These are phyloP conservation scores for Ophiocordyceps camponoti-saundersi DNA, from an alignment of 2,329 filamentous ascomycete species.

Conservation along the genomic window DNA sequence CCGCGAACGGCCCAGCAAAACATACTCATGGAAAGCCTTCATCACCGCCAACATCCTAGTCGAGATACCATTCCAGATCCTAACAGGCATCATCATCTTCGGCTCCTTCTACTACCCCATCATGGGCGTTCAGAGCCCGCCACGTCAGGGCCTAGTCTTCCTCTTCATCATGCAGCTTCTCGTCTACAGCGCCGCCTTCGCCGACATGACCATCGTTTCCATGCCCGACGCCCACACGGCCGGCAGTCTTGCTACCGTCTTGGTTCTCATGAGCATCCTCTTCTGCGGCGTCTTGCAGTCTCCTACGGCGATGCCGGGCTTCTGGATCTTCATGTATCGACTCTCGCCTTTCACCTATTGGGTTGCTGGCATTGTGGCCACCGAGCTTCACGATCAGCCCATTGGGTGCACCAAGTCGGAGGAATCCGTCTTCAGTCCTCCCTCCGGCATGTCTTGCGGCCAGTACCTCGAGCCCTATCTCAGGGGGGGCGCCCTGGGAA, in stretches of 20 bases:
- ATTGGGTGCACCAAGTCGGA: constrained; percentile 39
- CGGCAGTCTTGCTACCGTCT: constrained; percentile 41
- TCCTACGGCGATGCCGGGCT: constrained; percentile 41
- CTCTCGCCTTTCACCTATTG: constrained; percentile 51
- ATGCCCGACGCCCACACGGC: constrained; percentile 54
- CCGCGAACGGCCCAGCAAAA: constrained; percentile 55
- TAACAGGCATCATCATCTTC: constrained; percentile 46
- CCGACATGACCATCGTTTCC: constrained; percentile 56
- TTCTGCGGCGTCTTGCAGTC: constrained; percentile 50
- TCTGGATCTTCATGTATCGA: constrained; percentile 65
- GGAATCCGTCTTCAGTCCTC: constrained; percentile 46
- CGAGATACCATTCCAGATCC: constrained; percentile 53
- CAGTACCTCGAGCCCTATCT: constrained; percentile 46
- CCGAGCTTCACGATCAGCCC: constrained; percentile 38
- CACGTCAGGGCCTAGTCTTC: constrained; percentile 47
- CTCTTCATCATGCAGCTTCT: constrained; percentile 49
- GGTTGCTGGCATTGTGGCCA: constrained; percentile 50
- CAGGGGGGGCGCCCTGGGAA: constrained; percentile 26
- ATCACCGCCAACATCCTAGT: constrained; percentile 55
- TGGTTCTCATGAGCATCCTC: constrained; percentile 39
- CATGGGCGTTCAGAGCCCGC: constrained; percentile 26
- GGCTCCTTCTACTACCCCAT: constrained; percentile 53
- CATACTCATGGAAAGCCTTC: constrained; percentile 62
- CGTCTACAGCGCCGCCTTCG: constrained; percentile 55
- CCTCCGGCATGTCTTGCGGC: constrained; percentile 42